Conservation (phyloP, 2,329 filamentous ascomycete genomes). For the Pseudocercospora crystallina region DNA sequence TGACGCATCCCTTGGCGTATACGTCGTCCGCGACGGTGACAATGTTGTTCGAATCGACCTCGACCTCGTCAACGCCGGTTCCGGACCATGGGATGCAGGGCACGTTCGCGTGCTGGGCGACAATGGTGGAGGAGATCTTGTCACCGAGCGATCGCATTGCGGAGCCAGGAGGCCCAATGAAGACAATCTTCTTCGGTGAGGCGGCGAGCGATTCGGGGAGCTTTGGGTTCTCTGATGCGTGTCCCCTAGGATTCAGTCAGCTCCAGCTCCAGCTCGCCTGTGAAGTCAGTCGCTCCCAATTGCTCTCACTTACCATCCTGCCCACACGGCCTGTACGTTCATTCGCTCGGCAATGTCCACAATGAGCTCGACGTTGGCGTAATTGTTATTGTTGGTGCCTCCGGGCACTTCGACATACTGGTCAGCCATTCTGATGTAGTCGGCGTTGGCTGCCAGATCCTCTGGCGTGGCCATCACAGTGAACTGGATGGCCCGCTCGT, state of each 20-base stretch:
- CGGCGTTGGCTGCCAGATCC: constrained; percentile 94
- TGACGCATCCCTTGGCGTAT: constrained; percentile 88
- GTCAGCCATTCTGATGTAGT: constrained; percentile 99
- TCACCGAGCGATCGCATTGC: constrained; percentile 99
- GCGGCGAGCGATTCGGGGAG: constrained; percentile 93
- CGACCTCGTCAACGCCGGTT: constrained; percentile 80
- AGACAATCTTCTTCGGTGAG: constrained; percentile 97
- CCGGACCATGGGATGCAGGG: constrained; percentile 99
- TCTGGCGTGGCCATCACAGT: constrained; percentile 99
- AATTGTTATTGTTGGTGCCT: constrained; percentile 99
- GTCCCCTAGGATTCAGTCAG: constrained; percentile 63
- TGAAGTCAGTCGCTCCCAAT: background rate
- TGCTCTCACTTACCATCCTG: constrained; percentile 73
- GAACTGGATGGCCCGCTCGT: constrained; percentile 97
- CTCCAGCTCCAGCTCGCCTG: constrained; percentile 3
- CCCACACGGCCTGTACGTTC: constrained; percentile 98
- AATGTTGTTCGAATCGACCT: constrained; percentile 76
- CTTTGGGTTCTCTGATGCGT: constrained; percentile 98
- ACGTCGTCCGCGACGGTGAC: constrained; percentile 86
- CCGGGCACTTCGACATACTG: constrained; percentile 99
- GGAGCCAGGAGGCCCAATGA: constrained; percentile 95
- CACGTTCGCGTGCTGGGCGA: constrained; percentile 92
- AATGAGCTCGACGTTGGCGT: constrained; percentile 98
- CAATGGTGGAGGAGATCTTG: constrained; percentile 99
- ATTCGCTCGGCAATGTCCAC: constrained; percentile 98